Percentiles rank a stretch among this genome's conserved stretches.
Conservation (phyloP, 2,329 filamentous ascomycete species). For the Botrytis tulipae region DNA sequence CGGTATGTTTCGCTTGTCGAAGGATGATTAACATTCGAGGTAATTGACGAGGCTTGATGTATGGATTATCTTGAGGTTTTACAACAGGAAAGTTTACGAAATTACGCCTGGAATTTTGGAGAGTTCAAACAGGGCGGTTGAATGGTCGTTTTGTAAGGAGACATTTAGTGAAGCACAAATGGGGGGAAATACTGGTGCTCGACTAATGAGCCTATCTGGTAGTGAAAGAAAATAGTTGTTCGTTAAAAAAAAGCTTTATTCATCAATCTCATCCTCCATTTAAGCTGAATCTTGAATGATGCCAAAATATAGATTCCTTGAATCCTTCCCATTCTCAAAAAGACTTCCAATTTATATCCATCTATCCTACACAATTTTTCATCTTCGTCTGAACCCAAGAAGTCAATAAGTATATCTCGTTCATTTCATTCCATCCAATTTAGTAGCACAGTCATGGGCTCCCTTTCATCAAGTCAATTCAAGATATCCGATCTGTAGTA, state of each 20-base stretch:
- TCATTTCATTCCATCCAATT: background rate
- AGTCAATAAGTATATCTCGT: background rate
- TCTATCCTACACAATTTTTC: background rate
- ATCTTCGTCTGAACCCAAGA: background rate
- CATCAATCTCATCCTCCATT: background rate
- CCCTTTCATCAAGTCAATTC: no score
- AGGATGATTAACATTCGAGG: background rate
- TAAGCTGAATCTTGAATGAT: background rate
- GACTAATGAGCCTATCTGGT: background rate
- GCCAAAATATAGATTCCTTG: background rate
- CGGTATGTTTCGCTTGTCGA: background rate
- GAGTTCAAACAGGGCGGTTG: background rate
- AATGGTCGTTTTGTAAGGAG: background rate
- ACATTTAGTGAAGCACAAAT: background rate
- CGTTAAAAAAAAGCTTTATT: background rate
- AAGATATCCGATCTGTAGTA: constrained; percentile 19
- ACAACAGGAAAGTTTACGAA: background rate
- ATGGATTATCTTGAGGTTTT: background rate
- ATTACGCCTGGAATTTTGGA: background rate
- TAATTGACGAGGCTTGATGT: no score
- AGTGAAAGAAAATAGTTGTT: background rate
- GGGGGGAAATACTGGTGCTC: background rate
- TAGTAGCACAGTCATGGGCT: background rate
- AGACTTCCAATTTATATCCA: background rate
- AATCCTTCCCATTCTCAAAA: background rate